Evolutionary conservation across 306 rosid species (phyloP), one percentile per base, ranked within the genome.

Genomic region (Potentilla sterilis): DNA sequence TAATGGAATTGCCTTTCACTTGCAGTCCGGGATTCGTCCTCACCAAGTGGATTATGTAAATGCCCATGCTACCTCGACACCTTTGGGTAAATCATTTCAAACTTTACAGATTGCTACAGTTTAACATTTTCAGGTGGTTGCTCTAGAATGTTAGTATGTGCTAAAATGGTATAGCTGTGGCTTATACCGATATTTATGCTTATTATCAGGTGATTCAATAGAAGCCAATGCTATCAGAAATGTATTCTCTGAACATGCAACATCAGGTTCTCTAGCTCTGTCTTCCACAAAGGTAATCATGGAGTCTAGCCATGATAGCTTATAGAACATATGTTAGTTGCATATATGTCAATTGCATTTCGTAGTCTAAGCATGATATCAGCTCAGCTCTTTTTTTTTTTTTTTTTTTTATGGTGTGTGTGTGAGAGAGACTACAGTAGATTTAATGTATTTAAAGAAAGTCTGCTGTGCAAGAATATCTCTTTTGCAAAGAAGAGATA

Each of bases 21-120:
- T 85, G 81, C 89, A 90, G 97, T 90, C 98, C 32, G 97, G 93
- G 76, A 83, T 95, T 78, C 87, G 83, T 77, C 91, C 93, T 74
- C 81, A 84, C 66, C 89, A 95, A 73, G 91, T 95, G 79, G 92
- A 89, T 80, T 95, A 95, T 83, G 79, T 95, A 69, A 90, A 95
- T 85, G 97, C 98, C 7, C 96, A 92, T 83, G 97, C 98, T 49
- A 90, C 98, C 67, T 92, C 97, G 66, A 92, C 96, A 35, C 90
- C 87, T 80, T 79, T 95, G 79, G 98, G 97, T 81, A 88, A 87
- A 84, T 83, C 58, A 44, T 57, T 40, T 67, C 67, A 32, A 78
- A 48, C 73, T 69, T 44, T 67, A 71, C 40, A 54, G 69, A 44
- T 83, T 85, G 52, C 78, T 52, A 74, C 57, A 47, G 52, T 68